phyloP scores from a whole-genome alignment of 2,329 filamentous ascomycete species.

The Penicillium glabrum region DNA sequence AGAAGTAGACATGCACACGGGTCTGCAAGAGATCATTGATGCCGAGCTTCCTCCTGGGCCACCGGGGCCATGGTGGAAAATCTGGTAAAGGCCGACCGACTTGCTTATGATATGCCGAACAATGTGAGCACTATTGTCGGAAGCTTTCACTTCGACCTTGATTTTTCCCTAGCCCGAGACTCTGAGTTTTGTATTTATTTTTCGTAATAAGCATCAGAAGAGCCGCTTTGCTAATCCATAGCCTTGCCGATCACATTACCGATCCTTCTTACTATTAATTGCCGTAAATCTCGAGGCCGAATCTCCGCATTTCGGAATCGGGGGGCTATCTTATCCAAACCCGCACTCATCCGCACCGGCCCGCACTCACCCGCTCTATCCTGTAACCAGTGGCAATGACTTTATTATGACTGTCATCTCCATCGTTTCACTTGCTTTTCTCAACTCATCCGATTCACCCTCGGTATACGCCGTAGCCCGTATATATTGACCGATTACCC shows the following conservation, averaged over 20 bases:
- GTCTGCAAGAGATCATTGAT: constrained; percentile 55
- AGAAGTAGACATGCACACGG: constrained; percentile 55
- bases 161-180: too few species aligned
- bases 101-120: too few species aligned
- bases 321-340: constrained; percentile 8
- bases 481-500: not conserved
- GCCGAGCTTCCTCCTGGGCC: constrained; percentile 36
- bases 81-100: constrained; percentile 7
- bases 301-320: not conserved
- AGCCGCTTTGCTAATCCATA: too few species aligned
- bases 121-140: too few species aligned
- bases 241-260: too few species aligned
- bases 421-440: not conserved
- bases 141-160: too few species aligned
- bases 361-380: constrained; percentile 16
- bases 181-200: too few species aligned
- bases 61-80: constrained; percentile 36
- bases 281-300: not conserved
- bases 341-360: not conserved
- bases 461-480: constrained; percentile 13
- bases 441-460: not conserved
- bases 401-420: not conserved
- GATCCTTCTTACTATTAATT: not conserved
- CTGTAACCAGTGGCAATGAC: not conserved
- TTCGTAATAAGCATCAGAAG: too few species aligned